phyloP scores from a whole-genome alignment of 257 asterid species.

The Rubia yunnanensis region DNA sequence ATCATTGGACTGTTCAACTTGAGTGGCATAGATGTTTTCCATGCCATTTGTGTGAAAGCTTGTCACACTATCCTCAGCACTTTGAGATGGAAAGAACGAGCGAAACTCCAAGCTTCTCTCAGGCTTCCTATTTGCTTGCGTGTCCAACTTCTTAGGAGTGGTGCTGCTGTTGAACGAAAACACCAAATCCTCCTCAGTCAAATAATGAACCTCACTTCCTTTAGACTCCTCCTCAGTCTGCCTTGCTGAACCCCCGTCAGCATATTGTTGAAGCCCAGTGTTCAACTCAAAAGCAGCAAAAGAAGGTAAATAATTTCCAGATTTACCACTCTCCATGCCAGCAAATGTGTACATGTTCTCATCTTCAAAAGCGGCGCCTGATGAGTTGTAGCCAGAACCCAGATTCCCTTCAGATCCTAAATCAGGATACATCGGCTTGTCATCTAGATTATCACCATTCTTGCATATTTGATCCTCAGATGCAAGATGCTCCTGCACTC shows the following conservation, averaged over 20 bases:
- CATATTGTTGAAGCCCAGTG: conserved; percentile 18
- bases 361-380: conserved; percentile 17
- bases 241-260: conserved; percentile 20
- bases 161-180: conserved; percentile 27
- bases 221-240: conserved; percentile 22
- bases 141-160: conserved; percentile 21
- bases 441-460: conserved; percentile 17
- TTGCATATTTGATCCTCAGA: conserved; percentile 16
- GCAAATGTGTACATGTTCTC: conserved; percentile 19
- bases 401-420: conserved; percentile 21
- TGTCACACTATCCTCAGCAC: conserved; percentile 28
- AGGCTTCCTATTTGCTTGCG: conserved; percentile 23
- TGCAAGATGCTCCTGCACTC: conserved; percentile 20
- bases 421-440: conserved; percentile 13
- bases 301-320: conserved; percentile 17
- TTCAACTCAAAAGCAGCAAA: conserved; percentile 20
- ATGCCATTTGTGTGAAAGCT: conserved; percentile 18
- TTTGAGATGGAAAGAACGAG: conserved; percentile 32
- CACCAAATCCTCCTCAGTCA: conserved; percentile 15
- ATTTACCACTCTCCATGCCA: conserved; percentile 17
- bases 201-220: conserved; percentile 20
- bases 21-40: conserved; percentile 25
- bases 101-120: conserved; percentile 30
- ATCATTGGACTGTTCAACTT: conserved; percentile 26
- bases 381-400: conserved; percentile 18